Base-by-base conservation (phyloP, 139 green algal species). In the Raphidocelis subcapitata region DNA sequence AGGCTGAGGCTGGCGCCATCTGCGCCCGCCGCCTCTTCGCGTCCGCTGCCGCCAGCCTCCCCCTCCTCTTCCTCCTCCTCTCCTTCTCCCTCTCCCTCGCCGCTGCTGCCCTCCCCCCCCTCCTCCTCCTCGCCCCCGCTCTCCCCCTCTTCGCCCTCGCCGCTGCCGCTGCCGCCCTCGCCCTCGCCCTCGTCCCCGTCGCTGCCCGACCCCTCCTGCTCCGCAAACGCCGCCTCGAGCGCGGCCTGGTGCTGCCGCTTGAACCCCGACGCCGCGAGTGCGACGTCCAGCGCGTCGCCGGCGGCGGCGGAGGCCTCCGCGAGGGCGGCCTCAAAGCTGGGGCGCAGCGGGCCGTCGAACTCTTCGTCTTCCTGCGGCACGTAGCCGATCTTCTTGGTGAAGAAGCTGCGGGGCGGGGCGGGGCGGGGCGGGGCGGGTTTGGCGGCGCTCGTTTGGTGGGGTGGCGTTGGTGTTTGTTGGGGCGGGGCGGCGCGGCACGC, bases 311-410 rank as follows among this genome's bases (percentile, higher is more conserved):
- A 37, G 46, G 74, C 62, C 51, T 64, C 65, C 62, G 67, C 62
- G 36, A 66, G 26, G 56, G 62, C 67, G 31, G 20, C 44, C 32
- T 59, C 62, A 51, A 72, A 67, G 21, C 28, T 57, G 4, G 65
- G 66, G 18, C 74, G 57, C 5, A 74, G 2, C n/a, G n/a, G n/a
- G 2, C 18, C 47, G 0, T 24, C 26, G 26, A 72, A 67, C 59
- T 35, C 44, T 66, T 41, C 76, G 67, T 76, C 77, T 4, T 61
- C 33, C 26, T 86, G 63, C 12, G 77, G 66, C 28, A 81, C 57
- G 57, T 83, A 89, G 4, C 89, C 85, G 29, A 95, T 84, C 81
- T 94, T 94, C 74, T 89, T 93, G 62, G 32, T 77, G 81, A 92
- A 91, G 65, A 90, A 95, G 28, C 78, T 87, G 76, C 31, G 63